Evolutionary conservation across 108 stramenopile species (phyloP).

Genomic region (Fragilariopsis cylindrus): DNA sequence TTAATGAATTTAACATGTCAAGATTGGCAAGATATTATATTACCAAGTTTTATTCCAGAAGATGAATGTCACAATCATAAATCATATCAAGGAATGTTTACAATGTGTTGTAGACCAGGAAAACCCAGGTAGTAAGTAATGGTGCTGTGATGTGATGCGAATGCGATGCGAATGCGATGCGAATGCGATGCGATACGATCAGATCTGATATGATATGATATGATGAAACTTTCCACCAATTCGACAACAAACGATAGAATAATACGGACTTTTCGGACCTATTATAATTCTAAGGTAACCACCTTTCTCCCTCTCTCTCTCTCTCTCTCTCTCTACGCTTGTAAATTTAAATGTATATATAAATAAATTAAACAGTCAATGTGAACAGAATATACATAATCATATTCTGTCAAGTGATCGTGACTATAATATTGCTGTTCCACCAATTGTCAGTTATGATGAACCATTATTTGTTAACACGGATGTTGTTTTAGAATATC

Average conservation of each 20-base stretch:
- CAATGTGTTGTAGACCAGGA: too few relatives aligned
- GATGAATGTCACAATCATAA: background rate
- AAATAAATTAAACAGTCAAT: background rate
- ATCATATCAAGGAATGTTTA: background rate
- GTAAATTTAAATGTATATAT: too few relatives aligned
- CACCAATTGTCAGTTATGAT: constrained; percentile 1
- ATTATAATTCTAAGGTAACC: background rate
- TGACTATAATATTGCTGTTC: background rate
- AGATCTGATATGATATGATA: too few relatives aligned
- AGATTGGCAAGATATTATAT: background rate
- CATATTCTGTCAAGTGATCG: background rate
- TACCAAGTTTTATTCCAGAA: background rate
- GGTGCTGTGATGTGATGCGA: too few relatives aligned
- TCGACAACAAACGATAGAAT: too few relatives aligned
- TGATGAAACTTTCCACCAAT: too few relatives aligned
- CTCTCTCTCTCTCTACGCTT: too few relatives aligned
- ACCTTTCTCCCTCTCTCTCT: background rate
- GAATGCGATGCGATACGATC: too few relatives aligned
- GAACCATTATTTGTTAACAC: background rate
- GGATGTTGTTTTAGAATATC: background rate
- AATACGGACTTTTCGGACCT: too few relatives aligned
- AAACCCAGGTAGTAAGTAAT: too few relatives aligned
- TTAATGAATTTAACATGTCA: background rate
- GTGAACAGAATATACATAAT: constrained; percentile 5
- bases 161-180: too few relatives aligned